Base-by-base conservation (phyloP, 2,329 filamentous ascomycete species). In the Colletotrichum sp. region DNA sequence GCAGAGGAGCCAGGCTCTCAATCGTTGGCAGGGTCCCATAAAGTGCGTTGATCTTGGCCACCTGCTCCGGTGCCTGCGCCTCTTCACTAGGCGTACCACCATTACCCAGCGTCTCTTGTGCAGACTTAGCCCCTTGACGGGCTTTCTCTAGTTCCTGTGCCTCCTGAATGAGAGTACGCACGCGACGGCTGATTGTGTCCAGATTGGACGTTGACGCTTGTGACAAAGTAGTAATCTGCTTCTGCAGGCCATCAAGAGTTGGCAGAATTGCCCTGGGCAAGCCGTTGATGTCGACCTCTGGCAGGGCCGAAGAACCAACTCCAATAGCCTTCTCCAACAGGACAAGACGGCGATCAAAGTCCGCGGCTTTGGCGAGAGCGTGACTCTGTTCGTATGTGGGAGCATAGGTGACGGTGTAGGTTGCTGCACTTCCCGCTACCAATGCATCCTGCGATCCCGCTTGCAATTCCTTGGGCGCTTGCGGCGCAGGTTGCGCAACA, bases 21-120 rank as follows among this genome's bases (percentile, higher is more conserved):
- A 99, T 97, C 0, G 95, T 97, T 2, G 96, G 94, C 18, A 99
- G 87, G 4, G 95, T 95, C 2, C 94, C 94, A 84, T 98, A 98
- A 7, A 99, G 90, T 2, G 96, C 95, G 78, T 98, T 97, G 82
- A 99, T 94, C 83, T 98, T 98, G 69, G 94, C 90, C 55, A 92
- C 90, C 79, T 97, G 94, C 79, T 98, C 95, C 10, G 89, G 86
- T 77, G 93, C 88, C 72, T 90, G 86, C 32, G 78, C 83, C 10
- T 81, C 80, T 24, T 88, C 85, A 6, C 85, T 81, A 2, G 85
- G 79, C 5, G 86, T 82, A 10, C 82, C 86, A 21, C 88, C 87
- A 34, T 86, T 84, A 12, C 87, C 87, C 26, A 93, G 85, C 32
- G 90, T 89, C 71, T 93, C 92, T 76, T 93, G 89, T 1, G 92